Evolutionary conservation across 2,329 filamentous ascomycete genomes (phyloP).

Genomic region (Aspergillus ochraceus): DNA sequence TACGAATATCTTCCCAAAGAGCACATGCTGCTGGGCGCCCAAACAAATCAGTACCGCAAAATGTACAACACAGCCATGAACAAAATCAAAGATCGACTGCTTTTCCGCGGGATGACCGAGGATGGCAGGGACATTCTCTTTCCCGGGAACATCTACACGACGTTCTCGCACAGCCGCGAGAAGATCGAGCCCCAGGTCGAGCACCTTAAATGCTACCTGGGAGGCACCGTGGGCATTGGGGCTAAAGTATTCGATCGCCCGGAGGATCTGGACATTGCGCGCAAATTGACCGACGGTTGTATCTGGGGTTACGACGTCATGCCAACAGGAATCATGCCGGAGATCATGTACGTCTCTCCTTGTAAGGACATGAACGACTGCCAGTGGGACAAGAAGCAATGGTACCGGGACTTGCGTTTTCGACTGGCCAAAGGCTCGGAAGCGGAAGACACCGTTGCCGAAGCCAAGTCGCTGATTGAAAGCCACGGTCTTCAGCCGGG

Average conservation of each 20-base stretch:
- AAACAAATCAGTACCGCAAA: constrained; percentile 41
- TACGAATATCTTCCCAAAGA: constrained; percentile 54
- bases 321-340: constrained; percentile 62
- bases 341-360: constrained; percentile 54
- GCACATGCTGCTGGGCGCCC: constrained; percentile 46
- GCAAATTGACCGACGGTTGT: constrained; percentile 59
- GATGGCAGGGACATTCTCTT: constrained; percentile 43
- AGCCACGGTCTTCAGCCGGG: constrained; percentile 27
- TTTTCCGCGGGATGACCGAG: constrained; percentile 48
- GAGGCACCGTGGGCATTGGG: constrained; percentile 62
- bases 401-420: constrained; percentile 30
- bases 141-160: constrained; percentile 31
- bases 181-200: constrained; percentile 46
- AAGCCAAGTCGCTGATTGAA: constrained; percentile 22
- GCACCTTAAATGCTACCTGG: constrained; percentile 61
- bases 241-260: constrained; percentile 57
- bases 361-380: constrained; percentile 50
- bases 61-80: constrained; percentile 46
- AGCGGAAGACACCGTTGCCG: constrained; percentile 16
- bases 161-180: constrained; percentile 16
- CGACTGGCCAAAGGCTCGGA: constrained; percentile 18
- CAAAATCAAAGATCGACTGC: constrained; percentile 40
- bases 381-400: constrained; percentile 53
- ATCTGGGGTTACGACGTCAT: constrained; percentile 62
- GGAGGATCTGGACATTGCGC: constrained; percentile 56